These are phyloP conservation scores for Sporothrix phasma DNA, from an alignment of 2,329 filamentous ascomycete genomes.

Conservation along the genomic window DNA sequence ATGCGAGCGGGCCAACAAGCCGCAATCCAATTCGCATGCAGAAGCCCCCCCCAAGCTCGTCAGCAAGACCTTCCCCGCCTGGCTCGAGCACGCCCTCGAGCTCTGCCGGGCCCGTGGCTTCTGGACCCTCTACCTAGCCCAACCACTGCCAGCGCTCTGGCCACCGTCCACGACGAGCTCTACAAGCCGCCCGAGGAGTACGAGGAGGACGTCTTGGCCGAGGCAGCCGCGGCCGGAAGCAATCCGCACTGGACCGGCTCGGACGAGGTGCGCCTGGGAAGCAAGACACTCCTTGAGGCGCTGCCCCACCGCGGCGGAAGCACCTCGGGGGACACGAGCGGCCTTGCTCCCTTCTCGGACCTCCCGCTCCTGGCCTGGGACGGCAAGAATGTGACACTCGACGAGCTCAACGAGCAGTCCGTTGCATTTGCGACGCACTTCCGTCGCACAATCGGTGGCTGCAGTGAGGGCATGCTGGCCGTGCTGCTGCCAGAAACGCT, in stretches of 20 bases:
- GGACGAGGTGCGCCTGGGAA: constrained; percentile 26
- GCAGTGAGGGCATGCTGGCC: constrained; percentile 31
- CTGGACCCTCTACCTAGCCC: constrained; percentile 64
- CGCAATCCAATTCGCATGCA: not conserved
- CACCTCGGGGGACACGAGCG: not conserved
- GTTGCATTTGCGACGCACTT: constrained; percentile 49
- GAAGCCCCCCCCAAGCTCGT: constrained; percentile 41
- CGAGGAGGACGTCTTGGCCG: constrained; percentile 21
- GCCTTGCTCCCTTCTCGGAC: constrained; percentile 34
- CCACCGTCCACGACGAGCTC: constrained; percentile 70
- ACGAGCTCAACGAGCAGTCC: constrained; percentile 35
- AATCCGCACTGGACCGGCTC: not conserved
- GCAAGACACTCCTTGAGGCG: constrained; percentile 41
- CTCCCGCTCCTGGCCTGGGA: constrained; percentile 56
- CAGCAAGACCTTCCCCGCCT: constrained; percentile 60
- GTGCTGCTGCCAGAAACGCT: constrained; percentile 11
- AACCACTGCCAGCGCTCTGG: constrained; percentile 43
- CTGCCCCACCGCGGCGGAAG: constrained; percentile 32
- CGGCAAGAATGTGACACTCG: constrained; percentile 38
- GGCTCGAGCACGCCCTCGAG: constrained; percentile 69
- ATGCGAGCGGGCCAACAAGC: constrained; percentile 28
- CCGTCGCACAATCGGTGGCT: constrained; percentile 57
- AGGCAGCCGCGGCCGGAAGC: not conserved
- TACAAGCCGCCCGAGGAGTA: constrained; percentile 64
- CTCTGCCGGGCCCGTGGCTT: constrained; percentile 70